Conservation (phyloP, 2,329 filamentous ascomycete species). For the Alternaria consortialis region DNA sequence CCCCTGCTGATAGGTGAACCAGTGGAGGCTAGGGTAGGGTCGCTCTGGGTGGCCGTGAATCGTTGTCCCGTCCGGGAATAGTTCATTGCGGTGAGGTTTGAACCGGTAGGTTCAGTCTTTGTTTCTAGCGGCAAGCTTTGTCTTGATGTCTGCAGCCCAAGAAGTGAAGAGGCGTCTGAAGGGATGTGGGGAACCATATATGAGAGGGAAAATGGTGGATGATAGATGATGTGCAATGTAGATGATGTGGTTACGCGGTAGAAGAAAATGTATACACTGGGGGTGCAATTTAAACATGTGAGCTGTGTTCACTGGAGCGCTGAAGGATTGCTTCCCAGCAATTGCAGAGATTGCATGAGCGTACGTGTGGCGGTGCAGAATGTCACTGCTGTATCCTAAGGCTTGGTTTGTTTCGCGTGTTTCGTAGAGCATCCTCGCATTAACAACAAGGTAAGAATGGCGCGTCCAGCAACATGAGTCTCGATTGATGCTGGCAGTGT, state of each 20-base stretch:
- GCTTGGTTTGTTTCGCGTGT: not conserved
- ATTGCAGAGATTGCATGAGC: conserved; percentile 3
- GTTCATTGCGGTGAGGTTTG: not conserved
- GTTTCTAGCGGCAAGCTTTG: not conserved
- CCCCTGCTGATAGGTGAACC: conserved; percentile 2
- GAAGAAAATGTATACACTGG: not conserved
- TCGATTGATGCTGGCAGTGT: not conserved
- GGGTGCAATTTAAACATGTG: not conserved
- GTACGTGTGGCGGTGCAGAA: conserved; percentile 19
- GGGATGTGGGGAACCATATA: not conserved
- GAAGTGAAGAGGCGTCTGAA: not conserved
- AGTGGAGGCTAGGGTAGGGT: not conserved
- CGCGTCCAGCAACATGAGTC: not conserved
- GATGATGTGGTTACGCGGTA: not conserved
- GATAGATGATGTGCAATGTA: not conserved
- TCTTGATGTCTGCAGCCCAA: not conserved
- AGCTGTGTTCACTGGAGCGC: not conserved
- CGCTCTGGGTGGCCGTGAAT: not conserved
- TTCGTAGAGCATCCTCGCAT: not conserved
- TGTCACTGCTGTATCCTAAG: conserved; percentile 12
- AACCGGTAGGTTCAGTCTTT: not conserved
- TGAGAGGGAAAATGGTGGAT: not conserved
- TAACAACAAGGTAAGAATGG: not conserved
- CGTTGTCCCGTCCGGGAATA: not conserved
- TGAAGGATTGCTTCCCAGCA: conserved; percentile 5